Base-by-base conservation (phyloP, 1,139 yeast species). In the Blastobotrys buckinghamii region DNA sequence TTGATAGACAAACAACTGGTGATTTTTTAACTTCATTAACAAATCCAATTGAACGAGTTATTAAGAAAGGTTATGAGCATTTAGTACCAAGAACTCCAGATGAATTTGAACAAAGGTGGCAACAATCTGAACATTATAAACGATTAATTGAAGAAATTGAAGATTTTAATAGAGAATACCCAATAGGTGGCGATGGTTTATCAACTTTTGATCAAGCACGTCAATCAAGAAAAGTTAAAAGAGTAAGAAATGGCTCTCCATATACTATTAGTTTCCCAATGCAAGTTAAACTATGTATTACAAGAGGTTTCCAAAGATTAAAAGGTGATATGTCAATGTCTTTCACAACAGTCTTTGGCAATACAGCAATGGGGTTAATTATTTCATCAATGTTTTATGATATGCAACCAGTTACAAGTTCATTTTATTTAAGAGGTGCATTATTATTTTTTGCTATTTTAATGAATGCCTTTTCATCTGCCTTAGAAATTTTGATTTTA, bases 11-110 rank as follows among this genome's bases (percentile, higher is more conserved):
- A 69, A 83, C 95, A 9, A 82, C 92, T 51, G 87, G 90, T 15
- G 96, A 87, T 64, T 87, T 78, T 65, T 71, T 87, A 60, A 86
- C 95, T 1, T 79, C 94, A 1, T 71, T 86, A 45, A 84, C 95
- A 2, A 81, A 82, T 58, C 90, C 95, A 7, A 68, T 73, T 4
- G 94, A 84, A 65, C 77, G 94, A 65, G 66, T 71, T 13, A 66
- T 77, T 6, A 66, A 67, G 50, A 64, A 69, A 16, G 94, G 90
- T 1, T 75, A 60, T 52, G 94, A 84, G 61, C 57, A 70, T 48
- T 72, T 67, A 50, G 89, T 82, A 27, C 95, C 95, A 33, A 70
- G 76, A 52, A 80, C 86, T 3, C 77, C 90, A 1, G 73, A 70
- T 42, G 94, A 86, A 59, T 85, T 85, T 59, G 84, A 80, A 54